phyloP scores from a whole-genome alignment of 2,329 filamentous ascomycete species.

The Stagonosporopsis chrysanthemi region DNA sequence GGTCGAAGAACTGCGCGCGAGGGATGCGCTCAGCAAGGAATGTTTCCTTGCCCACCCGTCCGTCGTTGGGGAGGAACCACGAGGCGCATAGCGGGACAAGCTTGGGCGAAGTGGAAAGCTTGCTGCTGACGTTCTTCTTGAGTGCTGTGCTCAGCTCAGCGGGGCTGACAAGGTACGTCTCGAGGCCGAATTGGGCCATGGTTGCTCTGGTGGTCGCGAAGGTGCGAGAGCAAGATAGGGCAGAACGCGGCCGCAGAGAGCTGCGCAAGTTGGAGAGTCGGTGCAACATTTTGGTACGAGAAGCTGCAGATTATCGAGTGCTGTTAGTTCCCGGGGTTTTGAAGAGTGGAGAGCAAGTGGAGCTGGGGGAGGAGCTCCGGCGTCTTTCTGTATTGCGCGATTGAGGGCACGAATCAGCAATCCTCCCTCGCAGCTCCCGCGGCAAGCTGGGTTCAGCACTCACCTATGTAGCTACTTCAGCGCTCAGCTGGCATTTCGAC shows the following conservation, averaged over 20 bases:
- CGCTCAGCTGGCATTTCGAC: background rate
- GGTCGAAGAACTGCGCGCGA: slow-evolving; percentile 91
- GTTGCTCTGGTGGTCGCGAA: slow-evolving; percentile 29
- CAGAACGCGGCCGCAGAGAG: slow-evolving; percentile 33
- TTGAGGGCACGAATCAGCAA: slow-evolving; percentile 32
- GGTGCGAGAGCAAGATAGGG: slow-evolving; percentile 18
- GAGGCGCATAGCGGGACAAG: slow-evolving; percentile 89
- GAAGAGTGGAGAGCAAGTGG: slow-evolving; percentile 5
- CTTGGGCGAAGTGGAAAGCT: slow-evolving; percentile 80
- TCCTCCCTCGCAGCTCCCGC: slow-evolving; percentile 9
- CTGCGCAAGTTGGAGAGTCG: slow-evolving; percentile 22
- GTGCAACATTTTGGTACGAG: slow-evolving; percentile 34
- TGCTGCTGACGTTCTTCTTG: slow-evolving; percentile 79
- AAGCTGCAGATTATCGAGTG: slow-evolving; percentile 26
- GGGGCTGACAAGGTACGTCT: slow-evolving; percentile 86
- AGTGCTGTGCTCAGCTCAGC: slow-evolving; percentile 82
- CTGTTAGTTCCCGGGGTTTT: slow-evolving; percentile 9
- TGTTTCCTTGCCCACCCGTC: slow-evolving; percentile 78
- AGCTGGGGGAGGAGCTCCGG: slow-evolving; percentile 15
- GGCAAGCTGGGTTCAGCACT: slow-evolving; percentile 9
- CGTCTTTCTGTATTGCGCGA: slow-evolving; percentile 5
- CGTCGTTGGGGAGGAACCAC: slow-evolving; percentile 96
- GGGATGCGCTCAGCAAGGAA: slow-evolving; percentile 87
- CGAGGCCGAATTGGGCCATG: slow-evolving; percentile 60
- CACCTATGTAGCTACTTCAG: slow-evolving; percentile 5